Base-by-base conservation (phyloP, 306 rosid species). In the Crataegus laevigata region DNA sequence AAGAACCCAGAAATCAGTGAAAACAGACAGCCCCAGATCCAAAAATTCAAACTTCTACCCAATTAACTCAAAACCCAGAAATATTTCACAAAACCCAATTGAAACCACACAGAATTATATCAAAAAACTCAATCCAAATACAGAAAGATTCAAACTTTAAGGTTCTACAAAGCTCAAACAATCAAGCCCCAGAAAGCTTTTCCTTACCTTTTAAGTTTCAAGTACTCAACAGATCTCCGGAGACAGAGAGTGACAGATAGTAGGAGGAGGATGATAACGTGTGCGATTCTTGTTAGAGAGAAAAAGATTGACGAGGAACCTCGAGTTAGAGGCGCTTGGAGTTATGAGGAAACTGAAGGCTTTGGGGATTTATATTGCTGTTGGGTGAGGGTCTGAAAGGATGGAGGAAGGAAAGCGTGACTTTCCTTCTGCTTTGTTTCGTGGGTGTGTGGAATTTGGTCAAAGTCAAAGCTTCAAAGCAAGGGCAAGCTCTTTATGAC, bases 381-480 rank as follows among this genome's bases (percentile, higher is more conserved):
- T 25, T 76, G 43, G 30, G 24, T 22, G 29, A n/a, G 62, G 10
- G 26, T 36, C 28, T 9, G 5, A 66, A 66, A 70, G 77, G 69
- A 82, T 73, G 75, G 81, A 78, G 92, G 65, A 76, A 85, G 90
- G 98, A 91, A 92, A 80, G 96, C 79, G 98, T 13, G 97, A 92
- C 85, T 90, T 90, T 88, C 88, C 90, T 92, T 90, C 29, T 88
- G 71, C 87, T 57, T 84, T 74, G 92, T 64, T 61, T 38, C 43
- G 76, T 15, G 43, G 71, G 47, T 25, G 73, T 59, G 36, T 11
- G 55, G 17, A 13, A 70, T 69, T 24, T 51, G 83, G 99, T 96
- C 99, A 93, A 89, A 92, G 98, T 96, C 99, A 89, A 89, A 85
- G 36, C 85, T 90, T 89, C 88, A 86, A 84, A 80, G 71, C 13